Evolutionary conservation across 2,329 filamentous ascomycete species (phyloP).

Genomic region (Exophiala calicioides): DNA sequence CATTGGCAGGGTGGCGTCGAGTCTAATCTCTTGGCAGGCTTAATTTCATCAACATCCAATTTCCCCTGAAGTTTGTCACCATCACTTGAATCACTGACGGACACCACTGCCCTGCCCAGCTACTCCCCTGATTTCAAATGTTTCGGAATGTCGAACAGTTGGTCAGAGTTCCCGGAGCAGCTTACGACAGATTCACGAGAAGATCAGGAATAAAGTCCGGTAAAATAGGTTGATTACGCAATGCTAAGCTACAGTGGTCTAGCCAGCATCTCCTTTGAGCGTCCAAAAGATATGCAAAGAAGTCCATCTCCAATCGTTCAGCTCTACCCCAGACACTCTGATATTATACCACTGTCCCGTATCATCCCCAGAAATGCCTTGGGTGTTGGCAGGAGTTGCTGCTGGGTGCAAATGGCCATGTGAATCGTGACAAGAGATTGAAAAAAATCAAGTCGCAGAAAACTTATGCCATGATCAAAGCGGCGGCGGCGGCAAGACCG

Average conservation of each 20-base stretch:
- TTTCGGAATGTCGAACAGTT: too few relatives aligned
- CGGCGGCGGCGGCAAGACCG: constrained; percentile 35
- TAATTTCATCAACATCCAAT: constrained; percentile 6
- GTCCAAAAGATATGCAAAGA: constrained; percentile 28
- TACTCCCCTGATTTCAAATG: too few relatives aligned
- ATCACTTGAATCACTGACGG: too few relatives aligned
- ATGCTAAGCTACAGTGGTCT: constrained; percentile 28
- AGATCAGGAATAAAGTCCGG: constrained; percentile 14
- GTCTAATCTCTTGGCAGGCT: not conserved
- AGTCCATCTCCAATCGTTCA: constrained; percentile 21
- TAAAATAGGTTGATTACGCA: constrained; percentile 31
- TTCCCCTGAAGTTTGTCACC: too few relatives aligned
- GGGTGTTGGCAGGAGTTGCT: constrained; percentile 8
- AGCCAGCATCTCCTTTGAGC: constrained; percentile 28
- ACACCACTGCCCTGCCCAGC: too few relatives aligned
- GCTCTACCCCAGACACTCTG: constrained; percentile 3
- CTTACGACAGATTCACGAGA: not conserved
- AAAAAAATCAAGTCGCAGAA: constrained; percentile 16
- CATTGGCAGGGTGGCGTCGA: constrained; percentile 2
- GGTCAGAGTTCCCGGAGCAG: not conserved
- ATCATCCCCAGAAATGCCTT: constrained; percentile 26
- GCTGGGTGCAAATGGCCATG: constrained; percentile 24
- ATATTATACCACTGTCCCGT: not conserved
- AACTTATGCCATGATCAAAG: constrained; percentile 37
- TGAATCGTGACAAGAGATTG: constrained; percentile 26